Conservation (phyloP, 1,284 basidiomycete genomes). For the Irpex sp. region DNA sequence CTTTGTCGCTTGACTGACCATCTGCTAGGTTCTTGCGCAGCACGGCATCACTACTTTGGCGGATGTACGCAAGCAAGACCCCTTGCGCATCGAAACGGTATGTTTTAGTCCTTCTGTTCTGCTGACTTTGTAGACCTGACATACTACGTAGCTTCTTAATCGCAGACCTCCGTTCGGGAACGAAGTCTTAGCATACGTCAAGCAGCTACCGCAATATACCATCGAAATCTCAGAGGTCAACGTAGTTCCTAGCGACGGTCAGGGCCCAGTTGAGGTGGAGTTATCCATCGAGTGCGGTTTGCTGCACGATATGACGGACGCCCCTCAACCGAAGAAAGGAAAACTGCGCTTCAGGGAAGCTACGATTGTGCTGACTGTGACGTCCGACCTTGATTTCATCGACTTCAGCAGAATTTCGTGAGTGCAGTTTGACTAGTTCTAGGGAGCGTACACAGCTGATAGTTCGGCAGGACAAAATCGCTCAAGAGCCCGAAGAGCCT, state of each 20-base stretch:
- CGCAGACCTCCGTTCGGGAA: slow-evolving; percentile 68
- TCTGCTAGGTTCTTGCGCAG: slow-evolving; percentile 61
- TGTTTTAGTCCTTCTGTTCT: too few species aligned
- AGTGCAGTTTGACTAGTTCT: too few species aligned
- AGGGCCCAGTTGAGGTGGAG: slow-evolving; percentile 53
- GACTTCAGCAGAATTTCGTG: slow-evolving; percentile 76
- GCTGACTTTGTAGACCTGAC: too few species aligned
- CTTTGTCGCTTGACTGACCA: neutral
- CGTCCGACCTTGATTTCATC: slow-evolving; percentile 64
- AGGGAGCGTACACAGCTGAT: too few species aligned
- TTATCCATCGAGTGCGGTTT: slow-evolving; percentile 55
- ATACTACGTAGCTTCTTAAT: slow-evolving; percentile 68
- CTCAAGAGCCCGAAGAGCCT: slow-evolving; percentile 56
- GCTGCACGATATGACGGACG: slow-evolving; percentile 23
- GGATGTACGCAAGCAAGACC: slow-evolving; percentile 47
- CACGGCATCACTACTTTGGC: slow-evolving; percentile 62
- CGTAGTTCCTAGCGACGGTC: slow-evolving; percentile 36
- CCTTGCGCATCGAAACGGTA: slow-evolving; percentile 58
- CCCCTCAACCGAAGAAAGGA: slow-evolving; percentile 37
- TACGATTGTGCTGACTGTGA: slow-evolving; percentile 66
- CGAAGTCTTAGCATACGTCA: slow-evolving; percentile 54
- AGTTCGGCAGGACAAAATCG: slow-evolving; percentile 58
- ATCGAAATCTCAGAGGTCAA: slow-evolving; percentile 44
- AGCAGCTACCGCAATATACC: slow-evolving; percentile 59
- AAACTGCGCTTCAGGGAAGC: slow-evolving; percentile 45